Percentiles rank a stretch among this genome's conserved stretches.
Conservation (phyloP, 768 basidiomycete species). For the Rhizopogon roseolus region DNA sequence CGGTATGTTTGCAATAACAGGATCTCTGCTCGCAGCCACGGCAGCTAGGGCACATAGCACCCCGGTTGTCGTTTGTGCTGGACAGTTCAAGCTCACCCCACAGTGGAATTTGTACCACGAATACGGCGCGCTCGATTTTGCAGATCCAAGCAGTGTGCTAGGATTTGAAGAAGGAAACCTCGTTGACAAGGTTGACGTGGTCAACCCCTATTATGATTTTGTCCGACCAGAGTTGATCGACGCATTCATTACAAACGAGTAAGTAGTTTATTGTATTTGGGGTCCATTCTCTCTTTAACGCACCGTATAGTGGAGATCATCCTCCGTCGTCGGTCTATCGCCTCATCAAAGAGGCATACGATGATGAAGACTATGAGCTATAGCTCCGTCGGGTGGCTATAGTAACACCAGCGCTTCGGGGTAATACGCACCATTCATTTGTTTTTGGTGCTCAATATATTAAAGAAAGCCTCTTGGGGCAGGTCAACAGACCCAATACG, state of each 20-base stretch:
- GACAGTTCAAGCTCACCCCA: conserved; percentile 95
- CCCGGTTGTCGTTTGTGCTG: conserved; percentile 89
- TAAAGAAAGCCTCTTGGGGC: conserved; percentile 94
- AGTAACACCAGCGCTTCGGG: background rate
- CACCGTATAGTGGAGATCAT: conserved; percentile 75
- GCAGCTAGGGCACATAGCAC: conserved; percentile 89
- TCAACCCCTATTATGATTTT: conserved; percentile 97
- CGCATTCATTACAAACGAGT: conserved; percentile 97
- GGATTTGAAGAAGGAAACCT: conserved; percentile 76
- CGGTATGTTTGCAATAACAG: conserved; percentile 87
- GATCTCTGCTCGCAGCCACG: conserved; percentile 78
- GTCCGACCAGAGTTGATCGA: conserved; percentile 89
- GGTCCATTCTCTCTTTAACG: conserved; percentile 5
- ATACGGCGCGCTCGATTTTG: conserved; percentile 80
- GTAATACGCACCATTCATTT: conserved; percentile 10
- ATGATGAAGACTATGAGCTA: conserved; percentile 89
- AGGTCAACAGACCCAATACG: conserved; percentile 83
- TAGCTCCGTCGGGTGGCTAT: conserved; percentile 25
- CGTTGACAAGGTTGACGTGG: conserved; percentile 84
- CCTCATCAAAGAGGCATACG: conserved; percentile 90
- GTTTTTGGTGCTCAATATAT: conserved; percentile 68
- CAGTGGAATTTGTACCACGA: conserved; percentile 86
- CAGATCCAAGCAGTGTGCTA: conserved; percentile 58
- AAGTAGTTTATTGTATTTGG: conserved; percentile 31
- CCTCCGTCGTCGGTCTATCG: conserved; percentile 92